Base-by-base conservation (phyloP, 192 early-diverging fungal species). In the Coemansia sp. region DNA sequence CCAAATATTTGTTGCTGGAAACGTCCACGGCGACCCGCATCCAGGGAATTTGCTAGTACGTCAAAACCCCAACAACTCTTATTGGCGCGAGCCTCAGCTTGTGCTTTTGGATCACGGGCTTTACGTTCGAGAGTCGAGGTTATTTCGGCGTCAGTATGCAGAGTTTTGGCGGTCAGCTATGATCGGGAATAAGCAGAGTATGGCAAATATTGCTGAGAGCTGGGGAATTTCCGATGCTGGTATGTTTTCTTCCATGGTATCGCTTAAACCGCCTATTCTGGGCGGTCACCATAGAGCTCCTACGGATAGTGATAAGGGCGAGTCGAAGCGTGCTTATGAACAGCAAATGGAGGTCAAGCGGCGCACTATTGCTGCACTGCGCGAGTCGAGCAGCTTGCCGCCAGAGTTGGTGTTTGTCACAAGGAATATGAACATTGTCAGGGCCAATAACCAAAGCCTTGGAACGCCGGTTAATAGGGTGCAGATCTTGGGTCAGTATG, bases 101-200 rank as follows among this genome's bases (percentile, higher is more conserved):
- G 91, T 96, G 6, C 76, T 98, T 9, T 83, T 98, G 55, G 96
- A 98, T 61, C 96, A 98, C 77, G 96, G 96, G 5, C 88, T 98
- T 18, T 98, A 96, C 68, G 89, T 96, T 33, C 86, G 90, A 65
- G 91, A 91, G 72, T 89, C 87, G 20, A 80, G 77, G 20, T 64
- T 68, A 36, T 96, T 98, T 76, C 85, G 87, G 15, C 71, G 86
- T 54, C 88, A 96, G 69, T 96, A 97, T 65, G 91, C 93, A 24
- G 74, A 87, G 59, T 88, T 98, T 64, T 98, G 95, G 95, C 91
- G 92, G 68, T 86, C 92, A 0, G 83, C 97, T 0, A 93, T 95
- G 80, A 63, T 92, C 12, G 76, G 88, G 46, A 94, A 98, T 65
- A 80, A 86, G n/a, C 55, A 72, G 5, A 81, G 83, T 2, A 87